A percentile compares a stretch with the other conserved stretches of the same genome.
These are phyloP conservation scores for Apiotrichum brassicae DNA, from an alignment of 1,284 basidiomycete species.

Conservation along the genomic window DNA sequence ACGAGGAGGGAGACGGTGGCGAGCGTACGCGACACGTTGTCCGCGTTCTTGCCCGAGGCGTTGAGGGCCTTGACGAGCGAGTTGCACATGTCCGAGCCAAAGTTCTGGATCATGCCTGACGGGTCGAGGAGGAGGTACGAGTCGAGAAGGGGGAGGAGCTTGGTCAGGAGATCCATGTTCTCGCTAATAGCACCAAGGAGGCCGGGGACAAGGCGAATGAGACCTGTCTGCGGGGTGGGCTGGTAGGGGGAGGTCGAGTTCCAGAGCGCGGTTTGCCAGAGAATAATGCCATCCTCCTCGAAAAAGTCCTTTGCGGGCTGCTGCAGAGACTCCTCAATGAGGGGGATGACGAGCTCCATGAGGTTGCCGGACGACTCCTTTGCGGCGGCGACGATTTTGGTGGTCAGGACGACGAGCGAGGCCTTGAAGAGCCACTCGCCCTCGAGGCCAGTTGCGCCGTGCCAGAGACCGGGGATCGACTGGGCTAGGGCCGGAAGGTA, in stretches of 20 bases:
- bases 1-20: conserved; percentile 31
- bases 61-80: conserved; percentile 31
- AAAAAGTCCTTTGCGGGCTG: conserved; percentile 61
- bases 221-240: conserved; percentile 41
- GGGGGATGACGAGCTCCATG: conserved; percentile 57
- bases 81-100: conserved; percentile 28
- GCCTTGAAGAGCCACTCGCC: conserved; percentile 74
- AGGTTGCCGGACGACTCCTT: conserved; percentile 35
- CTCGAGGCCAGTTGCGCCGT: conserved; percentile 46
- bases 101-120: conserved; percentile 52
- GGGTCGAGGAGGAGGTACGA: conserved; percentile 74
- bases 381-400: conserved; percentile 57
- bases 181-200: conserved; percentile 57
- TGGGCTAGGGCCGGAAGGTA: conserved; percentile 60
- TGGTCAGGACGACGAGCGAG: conserved; percentile 64
- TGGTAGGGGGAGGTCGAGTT: conserved; percentile 59
- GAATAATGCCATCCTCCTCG: conserved; percentile 67
- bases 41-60: conserved; percentile 25
- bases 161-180: conserved; percentile 71
- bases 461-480: conserved; percentile 67
- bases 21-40: conserved; percentile 27
- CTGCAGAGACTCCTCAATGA: conserved; percentile 67
- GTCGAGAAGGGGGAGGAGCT: conserved; percentile 62
- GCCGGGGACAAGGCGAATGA: conserved; percentile 64
- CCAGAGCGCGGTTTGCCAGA: conserved; percentile 69